Conservation (phyloP, 2,329 filamentous ascomycete genomes). For the Scopulariopsis brevicaulis region DNA sequence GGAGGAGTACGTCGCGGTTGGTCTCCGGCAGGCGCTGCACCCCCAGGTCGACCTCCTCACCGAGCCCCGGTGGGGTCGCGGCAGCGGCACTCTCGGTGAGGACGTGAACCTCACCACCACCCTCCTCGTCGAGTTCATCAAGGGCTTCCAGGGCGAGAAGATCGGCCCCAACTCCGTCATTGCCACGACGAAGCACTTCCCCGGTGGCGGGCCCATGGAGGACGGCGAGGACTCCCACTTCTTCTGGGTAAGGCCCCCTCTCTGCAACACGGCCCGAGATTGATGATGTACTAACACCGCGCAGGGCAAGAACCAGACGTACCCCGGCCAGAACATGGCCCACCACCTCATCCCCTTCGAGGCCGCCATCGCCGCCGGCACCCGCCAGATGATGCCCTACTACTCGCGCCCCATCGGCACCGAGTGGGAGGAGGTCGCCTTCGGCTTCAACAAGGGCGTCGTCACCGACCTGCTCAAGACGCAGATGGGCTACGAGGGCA, state of each 20-base stretch:
- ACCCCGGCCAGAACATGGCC: slow-evolving; percentile 37
- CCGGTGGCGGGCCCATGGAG: slow-evolving; percentile 34
- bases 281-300: background rate
- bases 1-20: slow-evolving; percentile 29
- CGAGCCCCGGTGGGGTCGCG: slow-evolving; percentile 37
- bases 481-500: slow-evolving; percentile 36
- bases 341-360: slow-evolving; percentile 38
- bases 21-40: slow-evolving; percentile 33
- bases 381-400: slow-evolving; percentile 40
- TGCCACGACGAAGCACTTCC: slow-evolving; percentile 42
- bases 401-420: slow-evolving; percentile 35
- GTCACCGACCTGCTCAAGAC: slow-evolving; percentile 34
- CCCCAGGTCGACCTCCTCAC: slow-evolving; percentile 39
- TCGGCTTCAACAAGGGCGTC: slow-evolving; percentile 38
- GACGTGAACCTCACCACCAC: slow-evolving; percentile 27
- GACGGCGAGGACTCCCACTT: slow-evolving; percentile 42
- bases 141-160: slow-evolving; percentile 31
- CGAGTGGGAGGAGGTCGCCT: slow-evolving; percentile 32
- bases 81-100: slow-evolving; percentile 33
- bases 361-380: slow-evolving; percentile 14
- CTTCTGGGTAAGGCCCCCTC: slow-evolving; percentile 12
- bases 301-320: slow-evolving; percentile 36
- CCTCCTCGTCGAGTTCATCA: slow-evolving; percentile 29
- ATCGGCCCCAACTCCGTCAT: slow-evolving; percentile 30
- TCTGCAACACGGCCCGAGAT: too few relatives aligned